Conservation (phyloP, 495 filamentous ascomycete species). For the Trichoderma orchidacearum region DNA sequence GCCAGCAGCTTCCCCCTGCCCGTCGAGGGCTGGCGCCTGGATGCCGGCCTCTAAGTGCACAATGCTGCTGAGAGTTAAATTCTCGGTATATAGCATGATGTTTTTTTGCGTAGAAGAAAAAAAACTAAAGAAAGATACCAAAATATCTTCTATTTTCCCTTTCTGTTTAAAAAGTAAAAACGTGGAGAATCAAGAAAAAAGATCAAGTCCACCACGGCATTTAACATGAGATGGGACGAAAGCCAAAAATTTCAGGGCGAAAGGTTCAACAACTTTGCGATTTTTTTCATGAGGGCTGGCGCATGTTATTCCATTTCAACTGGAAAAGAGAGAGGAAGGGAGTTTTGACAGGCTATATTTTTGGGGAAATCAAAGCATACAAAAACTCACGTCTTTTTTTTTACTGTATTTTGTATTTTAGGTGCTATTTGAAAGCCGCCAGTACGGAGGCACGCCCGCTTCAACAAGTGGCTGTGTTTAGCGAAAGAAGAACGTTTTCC, state of each 20-base stretch:
- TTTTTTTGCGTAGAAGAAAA: too few species aligned
- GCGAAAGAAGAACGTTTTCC: not conserved
- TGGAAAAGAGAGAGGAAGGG: not conserved
- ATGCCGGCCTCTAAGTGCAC: conserved; percentile 29
- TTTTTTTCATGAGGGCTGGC: not conserved
- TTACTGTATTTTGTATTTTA: too few species aligned
- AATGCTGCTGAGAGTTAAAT: not conserved
- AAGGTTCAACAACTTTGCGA: conserved; percentile 1
- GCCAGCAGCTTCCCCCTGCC: conserved; percentile 86
- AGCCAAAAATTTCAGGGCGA: conserved; percentile 2
- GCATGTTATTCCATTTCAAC: not conserved
- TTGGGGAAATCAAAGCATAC: not conserved
- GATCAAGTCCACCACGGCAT: not conserved
- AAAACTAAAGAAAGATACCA: conserved; percentile 3
- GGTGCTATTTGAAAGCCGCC: not conserved
- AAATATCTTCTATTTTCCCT: too few species aligned
- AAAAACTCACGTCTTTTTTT: too few species aligned
- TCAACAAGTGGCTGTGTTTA: not conserved
- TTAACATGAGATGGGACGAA: conserved; percentile 7
- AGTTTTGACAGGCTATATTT: not conserved
- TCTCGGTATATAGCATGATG: not conserved
- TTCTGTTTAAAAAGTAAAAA: too few species aligned
- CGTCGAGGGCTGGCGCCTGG: conserved; percentile 49
- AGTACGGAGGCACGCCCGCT: not conserved
- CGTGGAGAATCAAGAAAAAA: conserved; percentile 3